These are phyloP conservation scores for Pueraria montana DNA, from an alignment of 306 rosid genomes.

Conservation along the genomic window DNA sequence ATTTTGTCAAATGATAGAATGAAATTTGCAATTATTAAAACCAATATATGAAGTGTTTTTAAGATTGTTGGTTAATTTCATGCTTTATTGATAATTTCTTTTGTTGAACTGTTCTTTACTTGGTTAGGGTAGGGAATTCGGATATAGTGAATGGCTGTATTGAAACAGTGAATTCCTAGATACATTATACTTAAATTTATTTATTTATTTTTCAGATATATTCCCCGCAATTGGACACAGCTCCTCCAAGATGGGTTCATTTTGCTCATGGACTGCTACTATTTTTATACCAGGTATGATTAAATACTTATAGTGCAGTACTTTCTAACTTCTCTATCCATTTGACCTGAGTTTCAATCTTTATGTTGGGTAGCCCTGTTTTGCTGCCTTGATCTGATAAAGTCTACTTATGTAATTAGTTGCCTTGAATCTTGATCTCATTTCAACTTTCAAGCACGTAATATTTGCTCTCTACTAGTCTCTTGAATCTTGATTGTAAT, in stretches of 20 bases:
- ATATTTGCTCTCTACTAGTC: background rate
- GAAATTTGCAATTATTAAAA: slow-evolving; percentile 12
- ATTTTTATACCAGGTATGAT: slow-evolving; percentile 90
- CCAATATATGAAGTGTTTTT: background rate
- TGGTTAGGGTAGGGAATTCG: slow-evolving; percentile 20
- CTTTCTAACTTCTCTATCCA: background rate
- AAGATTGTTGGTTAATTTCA: slow-evolving; percentile 29
- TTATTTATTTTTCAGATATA: slow-evolving; percentile 67
- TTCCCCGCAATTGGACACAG: slow-evolving; percentile 84
- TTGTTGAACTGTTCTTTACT: slow-evolving; percentile 24
- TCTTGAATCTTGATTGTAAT: slow-evolving; percentile 20
- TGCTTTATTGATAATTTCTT: slow-evolving; percentile 31
- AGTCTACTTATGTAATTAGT: background rate
- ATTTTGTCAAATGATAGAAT: slow-evolving; percentile 26
- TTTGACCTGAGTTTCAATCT: slow-evolving; percentile 11
- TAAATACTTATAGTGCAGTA: slow-evolving; percentile 17
- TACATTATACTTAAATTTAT: slow-evolving; percentile 12
- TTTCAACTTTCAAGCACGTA: background rate
- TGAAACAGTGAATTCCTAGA: slow-evolving; percentile 14
- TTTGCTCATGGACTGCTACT: slow-evolving; percentile 91
- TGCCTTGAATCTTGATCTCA: background rate
- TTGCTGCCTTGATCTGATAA: slow-evolving; percentile 21
- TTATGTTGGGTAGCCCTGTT: slow-evolving; percentile 16
- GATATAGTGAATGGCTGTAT: slow-evolving; percentile 21
- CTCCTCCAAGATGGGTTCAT: slow-evolving; percentile 99